Evolutionary conservation across 805 yeast species (phyloP).

Genomic region (Candida montana): DNA sequence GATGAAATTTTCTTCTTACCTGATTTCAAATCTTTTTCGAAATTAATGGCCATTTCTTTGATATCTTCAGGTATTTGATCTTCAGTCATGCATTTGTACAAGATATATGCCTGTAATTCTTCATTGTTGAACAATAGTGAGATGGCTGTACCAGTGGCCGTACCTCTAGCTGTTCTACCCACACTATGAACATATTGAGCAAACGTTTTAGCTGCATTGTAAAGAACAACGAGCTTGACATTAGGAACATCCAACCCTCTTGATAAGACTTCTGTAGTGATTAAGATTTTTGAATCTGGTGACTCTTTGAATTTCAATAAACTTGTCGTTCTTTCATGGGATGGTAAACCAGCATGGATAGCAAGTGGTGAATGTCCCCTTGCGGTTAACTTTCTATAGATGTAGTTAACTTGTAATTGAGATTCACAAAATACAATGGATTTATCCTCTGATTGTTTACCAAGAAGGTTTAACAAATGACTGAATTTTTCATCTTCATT

Average conservation of each 20-base stretch:
- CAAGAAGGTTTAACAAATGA: constrained; percentile 50
- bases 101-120: constrained; percentile 59
- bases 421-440: constrained; percentile 81
- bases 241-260: constrained; percentile 93
- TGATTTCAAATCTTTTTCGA: constrained; percentile 52
- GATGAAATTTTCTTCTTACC: constrained; percentile 62
- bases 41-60: constrained; percentile 44
- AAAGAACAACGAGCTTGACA: constrained; percentile 74
- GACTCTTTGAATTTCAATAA: constrained; percentile 57
- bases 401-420: constrained; percentile 77
- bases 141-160: constrained; percentile 62
- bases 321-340: constrained; percentile 72
- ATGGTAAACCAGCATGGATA: constrained; percentile 91
- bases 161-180: constrained; percentile 93
- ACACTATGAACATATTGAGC: constrained; percentile 96
- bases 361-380: constrained; percentile 57
- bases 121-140: constrained; percentile 65
- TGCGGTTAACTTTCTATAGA: constrained; percentile 48
- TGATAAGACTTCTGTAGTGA: constrained; percentile 94
- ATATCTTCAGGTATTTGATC: constrained; percentile 49
- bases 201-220: constrained; percentile 77
- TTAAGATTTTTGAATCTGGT: constrained; percentile 48
- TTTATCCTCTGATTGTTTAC: constrained; percentile 41
- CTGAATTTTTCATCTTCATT: constrained; percentile 51
- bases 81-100: constrained; percentile 43